Evolutionary conservation across 2,329 filamentous ascomycete genomes (phyloP).

Genomic region (Cladophialophora bantiana): DNA sequence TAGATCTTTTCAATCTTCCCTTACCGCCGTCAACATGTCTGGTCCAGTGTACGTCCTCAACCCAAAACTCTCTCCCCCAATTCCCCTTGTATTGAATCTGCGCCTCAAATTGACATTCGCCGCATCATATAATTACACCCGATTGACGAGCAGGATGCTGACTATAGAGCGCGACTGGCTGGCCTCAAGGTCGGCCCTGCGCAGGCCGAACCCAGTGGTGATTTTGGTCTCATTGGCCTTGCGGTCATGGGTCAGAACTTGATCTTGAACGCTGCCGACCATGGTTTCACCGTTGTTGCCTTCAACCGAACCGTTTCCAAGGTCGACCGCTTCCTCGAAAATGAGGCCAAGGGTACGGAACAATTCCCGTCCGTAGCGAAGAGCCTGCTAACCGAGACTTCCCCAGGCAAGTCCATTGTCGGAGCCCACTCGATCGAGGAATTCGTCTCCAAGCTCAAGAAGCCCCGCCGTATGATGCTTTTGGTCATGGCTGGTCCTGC

Average conservation of each 20-base stretch:
- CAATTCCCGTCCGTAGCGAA: not conserved
- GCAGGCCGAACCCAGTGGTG: constrained; percentile 68
- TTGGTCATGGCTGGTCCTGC: constrained; percentile 98
- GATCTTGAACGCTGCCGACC: constrained; percentile 87
- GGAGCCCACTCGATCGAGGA: constrained; percentile 94
- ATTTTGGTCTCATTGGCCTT: constrained; percentile 91
- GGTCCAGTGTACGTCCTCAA: constrained; percentile 40
- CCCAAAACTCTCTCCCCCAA: not conserved
- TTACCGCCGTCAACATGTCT: constrained; percentile 39
- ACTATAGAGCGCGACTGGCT: constrained; percentile 74
- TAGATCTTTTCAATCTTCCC: constrained; percentile 9
- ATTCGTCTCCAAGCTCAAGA: constrained; percentile 96
- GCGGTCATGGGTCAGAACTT: constrained; percentile 91
- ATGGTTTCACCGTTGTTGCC: constrained; percentile 95
- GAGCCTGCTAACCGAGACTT: constrained; percentile 47
- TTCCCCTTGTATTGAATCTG: not conserved
- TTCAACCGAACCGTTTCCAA: constrained; percentile 99
- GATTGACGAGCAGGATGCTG: constrained; percentile 50
- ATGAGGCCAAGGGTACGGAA: constrained; percentile 79
- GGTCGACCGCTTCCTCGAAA: constrained; percentile 91
- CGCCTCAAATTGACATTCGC: constrained; percentile 15
- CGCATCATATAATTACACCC: constrained; percentile 15
- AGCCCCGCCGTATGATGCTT: constrained; percentile 94
- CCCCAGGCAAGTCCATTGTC: constrained; percentile 83
- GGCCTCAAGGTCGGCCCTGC: constrained; percentile 73